Percentiles rank a stretch among this genome's conserved stretches.
These are phyloP conservation scores for Didymella pomorum DNA, from an alignment of 2,329 filamentous ascomycete species.

Conservation along the genomic window DNA sequence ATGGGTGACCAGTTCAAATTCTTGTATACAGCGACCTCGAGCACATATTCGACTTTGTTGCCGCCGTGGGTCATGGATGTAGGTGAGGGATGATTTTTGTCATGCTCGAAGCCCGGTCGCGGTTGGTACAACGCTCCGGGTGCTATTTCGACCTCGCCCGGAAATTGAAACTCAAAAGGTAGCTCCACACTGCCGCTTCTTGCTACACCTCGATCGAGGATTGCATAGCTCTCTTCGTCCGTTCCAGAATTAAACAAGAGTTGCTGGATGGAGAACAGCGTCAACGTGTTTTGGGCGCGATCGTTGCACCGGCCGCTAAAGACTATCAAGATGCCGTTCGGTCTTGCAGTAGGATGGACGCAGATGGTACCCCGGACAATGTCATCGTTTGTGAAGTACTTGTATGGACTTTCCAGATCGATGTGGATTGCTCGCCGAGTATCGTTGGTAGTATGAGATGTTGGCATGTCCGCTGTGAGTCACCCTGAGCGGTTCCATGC, in stretches of 20 bases:
- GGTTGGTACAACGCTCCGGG: not conserved
- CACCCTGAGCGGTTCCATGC: not conserved
- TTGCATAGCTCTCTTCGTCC: not conserved
- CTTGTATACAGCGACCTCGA: not conserved
- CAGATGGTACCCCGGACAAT: not conserved
- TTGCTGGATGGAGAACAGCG: not conserved
- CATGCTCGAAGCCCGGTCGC: constrained; percentile 6
- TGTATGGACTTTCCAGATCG: not conserved
- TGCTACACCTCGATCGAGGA: not conserved
- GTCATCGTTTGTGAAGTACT: not conserved
- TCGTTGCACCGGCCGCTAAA: not conserved
- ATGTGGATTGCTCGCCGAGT: not conserved
- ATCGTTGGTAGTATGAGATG: not conserved
- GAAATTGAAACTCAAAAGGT: constrained; percentile 2
- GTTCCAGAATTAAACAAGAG: not conserved
- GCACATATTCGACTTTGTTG: not conserved
- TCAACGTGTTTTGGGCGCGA: not conserved
- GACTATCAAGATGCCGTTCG: not conserved
- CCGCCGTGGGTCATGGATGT: not conserved
- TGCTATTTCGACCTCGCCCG: not conserved
- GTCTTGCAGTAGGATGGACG: not conserved
- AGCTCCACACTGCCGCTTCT: not conserved
- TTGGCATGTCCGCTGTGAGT: not conserved
- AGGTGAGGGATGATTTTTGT: constrained; percentile 4
- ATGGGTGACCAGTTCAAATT: not conserved